Evolutionary conservation across 495 filamentous ascomycete genomes (phyloP).

Genomic region (Astrothelium macrocarpum): DNA sequence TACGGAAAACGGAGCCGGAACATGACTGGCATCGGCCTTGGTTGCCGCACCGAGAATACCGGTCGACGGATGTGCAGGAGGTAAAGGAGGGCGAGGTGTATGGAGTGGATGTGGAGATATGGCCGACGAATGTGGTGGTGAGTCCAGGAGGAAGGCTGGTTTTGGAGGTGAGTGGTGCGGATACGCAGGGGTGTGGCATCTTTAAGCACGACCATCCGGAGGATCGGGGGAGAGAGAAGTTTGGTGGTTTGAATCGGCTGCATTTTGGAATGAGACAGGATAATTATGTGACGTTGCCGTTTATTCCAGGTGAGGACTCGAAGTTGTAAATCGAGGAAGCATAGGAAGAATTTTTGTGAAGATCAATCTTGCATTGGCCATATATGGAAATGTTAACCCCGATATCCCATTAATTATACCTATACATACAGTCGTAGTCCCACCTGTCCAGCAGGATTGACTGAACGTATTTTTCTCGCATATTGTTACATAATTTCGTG

Average conservation of each 20-base stretch:
- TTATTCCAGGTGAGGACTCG: constrained; percentile 12
- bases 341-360: not conserved
- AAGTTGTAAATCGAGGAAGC: not conserved
- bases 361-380: no score
- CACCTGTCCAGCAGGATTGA: no score
- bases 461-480: no score
- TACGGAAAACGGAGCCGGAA: constrained; percentile 43
- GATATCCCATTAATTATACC: no score
- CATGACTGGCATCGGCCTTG: constrained; percentile 42
- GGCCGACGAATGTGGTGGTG: constrained; percentile 59
- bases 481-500: no score
- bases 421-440: no score
- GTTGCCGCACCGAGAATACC: constrained; percentile 53
- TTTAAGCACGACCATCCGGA: constrained; percentile 45
- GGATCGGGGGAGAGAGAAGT: constrained; percentile 32
- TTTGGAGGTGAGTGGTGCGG: constrained; percentile 49
- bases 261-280: constrained; percentile 11
- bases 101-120: constrained; percentile 54
- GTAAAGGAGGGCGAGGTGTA: constrained; percentile 51
- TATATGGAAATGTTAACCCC: no score
- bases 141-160: constrained; percentile 43
- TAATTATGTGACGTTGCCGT: constrained; percentile 17
- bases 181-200: constrained; percentile 52
- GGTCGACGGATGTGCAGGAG: constrained; percentile 44
- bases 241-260: constrained; percentile 15